Base-by-base conservation (phyloP, 805 yeast genomes). In the Candida xiaguanensis region DNA sequence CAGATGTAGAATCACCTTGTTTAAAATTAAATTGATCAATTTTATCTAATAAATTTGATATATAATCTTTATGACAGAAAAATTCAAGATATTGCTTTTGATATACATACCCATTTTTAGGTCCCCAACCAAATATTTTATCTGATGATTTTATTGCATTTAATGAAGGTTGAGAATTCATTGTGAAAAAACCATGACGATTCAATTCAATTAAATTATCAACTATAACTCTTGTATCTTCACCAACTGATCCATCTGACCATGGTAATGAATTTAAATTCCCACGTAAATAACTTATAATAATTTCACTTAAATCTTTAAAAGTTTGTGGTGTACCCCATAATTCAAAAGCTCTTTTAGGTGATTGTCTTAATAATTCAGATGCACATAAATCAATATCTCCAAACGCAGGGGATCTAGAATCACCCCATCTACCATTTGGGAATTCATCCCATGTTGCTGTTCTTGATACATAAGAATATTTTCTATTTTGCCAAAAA, bases 401-500 rank as follows among this genome's bases (percentile, higher is more conserved):
- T 53, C 95, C 96, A 64, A 85, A 90, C 2, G 98, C 98, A 4
- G 99, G 99, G 31, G 98, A 93, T 43, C 95, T 74, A 3, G 97
- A 86, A 59, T 93, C 97, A 53, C 99, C 99, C 90, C 96, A 93
- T 67, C 99, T 75, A 44, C 99, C 99, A 61, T 91, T 93, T 37
- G 99, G 99, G 56, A 91, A 93, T 61, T 93, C 99, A 65, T 93
- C 99, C 89, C 99, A 93, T 41, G 84, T 82, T 18, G 93, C 79
- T 7, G 97, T 91, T 61, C 98, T 76, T 34, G 88, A 77, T 45
- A 88, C 80, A 59, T 91, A 91, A 12, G 95, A 81, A 61, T 84
- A 85, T 53, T 90, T 90, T 68, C 97, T 79, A 61, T 88, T 85
- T 58, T 87, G 85, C 98, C 98, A 91, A 63, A 91, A 91, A 46